Base-by-base conservation (phyloP, 306 rosid genomes). In the Phaseolus lunatus region DNA sequence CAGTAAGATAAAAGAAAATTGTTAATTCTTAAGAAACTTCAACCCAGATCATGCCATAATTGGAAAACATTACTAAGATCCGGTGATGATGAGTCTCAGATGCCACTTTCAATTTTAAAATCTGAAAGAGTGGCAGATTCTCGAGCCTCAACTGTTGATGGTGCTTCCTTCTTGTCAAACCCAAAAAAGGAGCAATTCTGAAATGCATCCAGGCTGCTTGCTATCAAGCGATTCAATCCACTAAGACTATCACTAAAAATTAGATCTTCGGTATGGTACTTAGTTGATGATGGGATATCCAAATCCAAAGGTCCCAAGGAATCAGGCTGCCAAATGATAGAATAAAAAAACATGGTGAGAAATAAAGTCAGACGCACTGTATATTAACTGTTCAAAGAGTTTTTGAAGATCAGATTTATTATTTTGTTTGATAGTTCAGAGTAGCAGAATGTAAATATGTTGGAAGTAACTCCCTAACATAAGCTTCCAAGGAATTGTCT, bases 191-290 rank as follows among this genome's bases (percentile, higher is more conserved):
- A 92, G 83, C 97, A 95, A 86, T 89, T 95, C 88, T 95, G 99
- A 85, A 95, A 95, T 49, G 99, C 97, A 85, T 95, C 99, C 78
- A 95, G 85, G 81, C 99, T 95, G 93, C 96, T 95, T 68, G 97
- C 99, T 84, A 95, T 95, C 75, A 95, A 87, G 75, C 93, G 97
- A 84, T 90, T 95, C 88, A 95, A 80, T 22, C 97, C 96, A 74
- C 97, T 84, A 54, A 94, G 97, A 80, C 97, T 94, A 75, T 95
- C 99, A 48, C 87, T 83, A 81, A 92, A 80, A 81, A 92, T 86
- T 35, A 89, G 9, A 70, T 92, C 94, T 62, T 86, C 93, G 31
- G 70, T 80, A 49, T 84, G 92, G 91, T 87, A 90, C 86, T 95
- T 92, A 2, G 90, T 84, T 63, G 96, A 84, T 67, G 96, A 84